phyloP scores from a whole-genome alignment of 1,284 basidiomycete species.

The Exobasidium rhododendri region DNA sequence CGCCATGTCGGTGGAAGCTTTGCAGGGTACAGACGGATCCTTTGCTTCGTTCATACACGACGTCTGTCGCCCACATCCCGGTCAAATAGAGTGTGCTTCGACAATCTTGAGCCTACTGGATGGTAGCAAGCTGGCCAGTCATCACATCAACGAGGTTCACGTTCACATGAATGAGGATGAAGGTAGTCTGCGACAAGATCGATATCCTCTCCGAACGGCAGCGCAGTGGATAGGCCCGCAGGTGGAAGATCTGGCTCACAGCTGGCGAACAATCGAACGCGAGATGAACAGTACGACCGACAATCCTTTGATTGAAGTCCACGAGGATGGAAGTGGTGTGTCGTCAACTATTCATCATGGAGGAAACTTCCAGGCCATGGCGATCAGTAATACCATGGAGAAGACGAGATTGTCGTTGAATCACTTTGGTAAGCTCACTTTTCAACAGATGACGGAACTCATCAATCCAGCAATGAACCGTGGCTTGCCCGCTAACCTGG shows the following conservation, averaged over 20 bases:
- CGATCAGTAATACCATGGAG: conserved; percentile 81
- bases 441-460: conserved; percentile 72
- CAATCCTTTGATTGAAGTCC: conserved; percentile 19
- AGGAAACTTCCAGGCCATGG: conserved; percentile 58
- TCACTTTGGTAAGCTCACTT: conserved; percentile 76
- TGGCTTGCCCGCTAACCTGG: conserved; percentile 24
- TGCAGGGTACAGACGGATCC: conserved; percentile 20
- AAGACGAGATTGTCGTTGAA: conserved; percentile 75
- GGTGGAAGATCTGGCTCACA: conserved; percentile 19
- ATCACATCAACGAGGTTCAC: conserved; percentile 62
- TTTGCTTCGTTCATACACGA: conserved; percentile 66
- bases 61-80: conserved; percentile 73
- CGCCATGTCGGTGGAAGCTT: conserved; percentile 75
- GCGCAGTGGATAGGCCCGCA: conserved; percentile 24
- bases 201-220: conserved; percentile 63
- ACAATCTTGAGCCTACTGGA: conserved; percentile 58
- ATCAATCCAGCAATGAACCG: conserved; percentile 55
- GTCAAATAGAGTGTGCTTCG: conserved; percentile 62
- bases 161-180: conserved; percentile 66
- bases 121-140: conserved; percentile 67
- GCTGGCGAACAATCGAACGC: conserved; percentile 13
- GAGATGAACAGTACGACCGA: conserved; percentile 25
- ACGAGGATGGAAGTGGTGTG: background rate
- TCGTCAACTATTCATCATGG: conserved; percentile 15
- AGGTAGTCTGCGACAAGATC: conserved; percentile 69